These are phyloP conservation scores for Lipomyces yarrowii DNA, from an alignment of 1,139 yeast genomes.

Conservation along the genomic window DNA sequence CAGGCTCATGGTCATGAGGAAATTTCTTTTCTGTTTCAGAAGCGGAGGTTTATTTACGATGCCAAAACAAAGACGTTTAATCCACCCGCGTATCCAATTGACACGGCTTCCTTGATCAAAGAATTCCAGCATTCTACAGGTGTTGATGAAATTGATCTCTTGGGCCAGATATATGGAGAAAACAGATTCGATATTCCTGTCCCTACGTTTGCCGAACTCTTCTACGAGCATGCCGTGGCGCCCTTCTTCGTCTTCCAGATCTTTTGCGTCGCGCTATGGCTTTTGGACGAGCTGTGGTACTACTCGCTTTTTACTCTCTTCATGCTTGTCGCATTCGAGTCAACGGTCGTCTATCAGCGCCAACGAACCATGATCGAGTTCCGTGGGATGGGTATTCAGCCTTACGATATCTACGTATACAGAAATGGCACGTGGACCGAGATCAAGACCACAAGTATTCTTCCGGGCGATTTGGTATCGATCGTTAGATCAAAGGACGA, in stretches of 20 bases:
- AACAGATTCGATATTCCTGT: slow-evolving; percentile 93
- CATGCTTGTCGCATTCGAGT: slow-evolving; percentile 91
- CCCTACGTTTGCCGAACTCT: slow-evolving; percentile 86
- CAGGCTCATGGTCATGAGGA: slow-evolving; percentile 55
- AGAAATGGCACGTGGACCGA: slow-evolving; percentile 73
- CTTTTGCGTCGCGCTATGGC: slow-evolving; percentile 94
- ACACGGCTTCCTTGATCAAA: slow-evolving; percentile 60
- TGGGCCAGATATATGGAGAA: slow-evolving; percentile 70
- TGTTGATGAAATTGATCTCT: slow-evolving; percentile 54
- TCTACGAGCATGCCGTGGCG: slow-evolving; percentile 97
- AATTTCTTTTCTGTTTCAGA: slow-evolving; percentile 81
- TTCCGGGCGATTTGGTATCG: slow-evolving; percentile 93
- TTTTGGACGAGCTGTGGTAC: slow-evolving; percentile 97
- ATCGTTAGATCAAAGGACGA: slow-evolving; percentile 87
- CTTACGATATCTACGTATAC: slow-evolving; percentile 72
- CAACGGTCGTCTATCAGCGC: slow-evolving; percentile 93
- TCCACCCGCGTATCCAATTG: slow-evolving; percentile 82
- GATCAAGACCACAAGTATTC: slow-evolving; percentile 69
- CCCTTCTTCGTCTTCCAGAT: slow-evolving; percentile 97
- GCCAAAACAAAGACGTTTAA: slow-evolving; percentile 57
- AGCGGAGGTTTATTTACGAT: slow-evolving; percentile 82
- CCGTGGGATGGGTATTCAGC: slow-evolving; percentile 96
- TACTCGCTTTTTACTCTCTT: slow-evolving; percentile 87
- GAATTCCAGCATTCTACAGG: slow-evolving; percentile 68
- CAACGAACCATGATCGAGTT: slow-evolving; percentile 92